A percentile compares a stretch with the other conserved stretches of the same genome.
These are phyloP conservation scores for Penicillium olsonii DNA, from an alignment of 2,329 filamentous ascomycete genomes.

Conservation along the genomic window DNA sequence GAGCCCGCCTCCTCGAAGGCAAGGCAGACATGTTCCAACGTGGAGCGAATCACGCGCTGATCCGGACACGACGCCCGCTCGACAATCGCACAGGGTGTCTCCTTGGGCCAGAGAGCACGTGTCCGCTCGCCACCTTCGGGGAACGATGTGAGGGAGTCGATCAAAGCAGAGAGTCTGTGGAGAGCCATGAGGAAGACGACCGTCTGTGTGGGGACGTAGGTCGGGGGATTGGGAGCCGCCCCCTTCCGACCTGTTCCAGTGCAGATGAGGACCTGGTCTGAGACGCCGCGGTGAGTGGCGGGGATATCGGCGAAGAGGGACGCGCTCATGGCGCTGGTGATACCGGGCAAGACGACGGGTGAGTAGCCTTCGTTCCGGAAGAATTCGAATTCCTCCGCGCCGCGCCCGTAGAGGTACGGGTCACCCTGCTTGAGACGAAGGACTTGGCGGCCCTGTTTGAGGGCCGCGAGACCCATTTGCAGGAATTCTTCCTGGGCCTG, in stretches of 20 bases:
- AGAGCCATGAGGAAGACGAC: conserved; percentile 95
- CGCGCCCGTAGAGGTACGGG: conserved; percentile 92
- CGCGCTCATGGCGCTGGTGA: conserved; percentile 84
- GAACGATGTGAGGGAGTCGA: conserved; percentile 64
- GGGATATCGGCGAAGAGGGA: conserved; percentile 88
- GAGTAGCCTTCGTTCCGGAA: conserved; percentile 73
- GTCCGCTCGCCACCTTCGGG: conserved; percentile 21
- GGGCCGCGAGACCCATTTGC: conserved; percentile 70
- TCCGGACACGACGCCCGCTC: conserved; percentile 93
- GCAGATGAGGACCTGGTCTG: conserved; percentile 93
- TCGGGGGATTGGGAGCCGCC: conserved; percentile 75
- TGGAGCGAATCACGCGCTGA: conserved; percentile 88
- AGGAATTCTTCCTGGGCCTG: conserved; percentile 88
- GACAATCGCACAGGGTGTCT: conserved; percentile 88
- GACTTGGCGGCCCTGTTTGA: conserved; percentile 72
- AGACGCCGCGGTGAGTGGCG: conserved; percentile 82
- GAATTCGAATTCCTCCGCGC: conserved; percentile 87
- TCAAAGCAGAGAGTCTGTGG: conserved; percentile 75
- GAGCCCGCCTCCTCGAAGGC: conserved; percentile 89
- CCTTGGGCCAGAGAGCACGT: conserved; percentile 62
- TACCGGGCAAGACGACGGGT: conserved; percentile 77
- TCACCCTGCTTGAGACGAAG: conserved; percentile 94
- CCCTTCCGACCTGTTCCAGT: conserved; percentile 95
- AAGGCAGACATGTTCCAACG: conserved; percentile 72
- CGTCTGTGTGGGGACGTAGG: conserved; percentile 73